Evolutionary conservation across 768 basidiomycete species (phyloP).

Genomic region (Amanita rubescens): DNA sequence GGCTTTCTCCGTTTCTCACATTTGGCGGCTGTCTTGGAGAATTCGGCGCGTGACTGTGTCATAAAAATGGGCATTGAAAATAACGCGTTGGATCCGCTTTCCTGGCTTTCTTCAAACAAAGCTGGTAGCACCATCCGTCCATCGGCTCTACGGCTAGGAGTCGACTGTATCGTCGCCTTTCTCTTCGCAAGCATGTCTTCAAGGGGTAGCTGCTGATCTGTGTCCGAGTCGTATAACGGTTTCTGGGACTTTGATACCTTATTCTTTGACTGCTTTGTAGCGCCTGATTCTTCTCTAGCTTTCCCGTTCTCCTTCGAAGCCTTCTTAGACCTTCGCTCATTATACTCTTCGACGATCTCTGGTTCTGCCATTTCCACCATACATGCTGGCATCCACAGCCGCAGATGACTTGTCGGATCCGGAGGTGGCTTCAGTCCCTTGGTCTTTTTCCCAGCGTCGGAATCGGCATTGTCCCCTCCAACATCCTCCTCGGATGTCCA

Average conservation of each 20-base stretch:
- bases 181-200: neutral
- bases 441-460: constrained; percentile 18
- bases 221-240: neutral
- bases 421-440: constrained; percentile 27
- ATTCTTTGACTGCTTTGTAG: constrained; percentile 12
- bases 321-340: no score
- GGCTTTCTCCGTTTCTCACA: neutral
- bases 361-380: constrained; percentile 69
- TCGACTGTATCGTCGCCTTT: neutral
- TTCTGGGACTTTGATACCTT: constrained; percentile 5
- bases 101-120: neutral
- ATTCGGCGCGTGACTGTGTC: neutral
- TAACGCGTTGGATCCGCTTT: neutral
- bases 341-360: constrained; percentile 52
- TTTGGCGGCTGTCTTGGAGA: neutral
- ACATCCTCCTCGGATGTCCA: constrained; percentile 41
- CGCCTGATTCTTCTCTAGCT: constrained; percentile 15
- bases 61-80: neutral
- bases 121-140: neutral
- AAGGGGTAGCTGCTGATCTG: neutral
- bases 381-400: constrained; percentile 79
- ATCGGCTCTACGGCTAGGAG: neutral
- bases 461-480: constrained; percentile 31
- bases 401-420: constrained; percentile 48
- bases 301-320: constrained; percentile 50